Evolutionary conservation across 352 stramenopile species (phyloP), one percentile per base, ranked within the genome.

Genomic region (Phytophthora tentaculata): DNA sequence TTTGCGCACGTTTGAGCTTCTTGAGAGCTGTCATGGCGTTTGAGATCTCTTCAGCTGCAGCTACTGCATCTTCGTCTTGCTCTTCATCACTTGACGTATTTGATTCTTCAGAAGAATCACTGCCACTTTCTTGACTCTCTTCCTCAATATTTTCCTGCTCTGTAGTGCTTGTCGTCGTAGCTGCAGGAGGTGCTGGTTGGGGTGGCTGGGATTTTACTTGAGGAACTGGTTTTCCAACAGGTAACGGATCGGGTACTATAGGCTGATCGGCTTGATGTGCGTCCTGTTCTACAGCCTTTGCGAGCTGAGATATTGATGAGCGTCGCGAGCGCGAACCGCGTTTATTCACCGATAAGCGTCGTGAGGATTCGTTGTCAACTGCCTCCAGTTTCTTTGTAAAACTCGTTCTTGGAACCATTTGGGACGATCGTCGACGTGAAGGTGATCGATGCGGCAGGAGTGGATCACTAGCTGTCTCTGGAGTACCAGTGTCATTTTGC

Each of bases 1-100:
- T 74, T 20, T 89, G 76, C 17, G 78, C 80, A 22, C 81, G 74
- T 54, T 90, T 88, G 5, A 90, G 74, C 43, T 92, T 92, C 60
- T 84, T 86, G 1, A 92, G 69, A 22, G 84, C 84, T 2, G 65
- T 87, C 64, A 92, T 79, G 2, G 84, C 83, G 8, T 75, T 75
- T 1, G 80, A 83, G 35, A 89, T 89, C 20, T 83, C 67, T 6
- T 73, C 73, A 14, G 68, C 77, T 20, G 19, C 50, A 64, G 58
- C 56, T 62, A 35, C 48, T 43, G 53, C 45, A 57, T 69, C 64
- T 13, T 72, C 64, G n/a, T 65, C 67, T 23, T 65, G 19, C 20
- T 50, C 56, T 2, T 73, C 58, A 13, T 16, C 32, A 54, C 55
- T 66, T 47, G 64, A 66, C 7, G 58, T 48, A 2, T 17, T 44